A percentile compares a stretch with the other conserved stretches of the same genome.
These are phyloP conservation scores for Heliamphora ciliata DNA, from an alignment of 179 eudicot species.

Conservation along the genomic window DNA sequence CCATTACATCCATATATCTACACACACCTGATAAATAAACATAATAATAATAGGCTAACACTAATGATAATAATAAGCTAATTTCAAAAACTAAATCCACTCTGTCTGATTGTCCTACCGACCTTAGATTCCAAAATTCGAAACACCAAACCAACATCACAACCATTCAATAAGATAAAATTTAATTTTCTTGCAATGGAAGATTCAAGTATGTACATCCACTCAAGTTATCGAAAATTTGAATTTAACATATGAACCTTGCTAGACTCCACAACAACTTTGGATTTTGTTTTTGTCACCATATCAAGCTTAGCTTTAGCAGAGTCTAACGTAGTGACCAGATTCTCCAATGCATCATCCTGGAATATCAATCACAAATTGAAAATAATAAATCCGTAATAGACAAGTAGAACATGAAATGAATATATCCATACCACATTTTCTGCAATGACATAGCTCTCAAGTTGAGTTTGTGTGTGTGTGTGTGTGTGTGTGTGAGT, in stretches of 20 bases:
- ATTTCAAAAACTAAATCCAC: no score
- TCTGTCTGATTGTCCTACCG: no score
- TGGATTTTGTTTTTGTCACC: conserved; percentile 29
- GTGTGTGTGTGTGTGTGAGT: background rate
- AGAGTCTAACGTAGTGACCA: conserved; percentile 33
- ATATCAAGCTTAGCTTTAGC: conserved; percentile 54
- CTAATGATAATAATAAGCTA: no score
- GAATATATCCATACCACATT: conserved; percentile 27
- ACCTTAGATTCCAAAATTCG: no score
- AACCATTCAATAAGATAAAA: background rate
- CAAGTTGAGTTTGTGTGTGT: background rate
- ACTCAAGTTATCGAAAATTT: conserved; percentile 1
- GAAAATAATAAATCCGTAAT: background rate
- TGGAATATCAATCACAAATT: conserved; percentile 23
- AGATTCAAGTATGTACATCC: background rate
- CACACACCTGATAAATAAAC: no score
- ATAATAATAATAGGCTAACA: no score
- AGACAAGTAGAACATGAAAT: background rate
- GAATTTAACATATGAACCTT: conserved; percentile 39
- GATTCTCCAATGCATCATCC: conserved; percentile 36
- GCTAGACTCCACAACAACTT: conserved; percentile 39
- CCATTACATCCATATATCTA: no score
- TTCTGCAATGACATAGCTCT: conserved; percentile 15
- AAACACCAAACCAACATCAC: background rate
- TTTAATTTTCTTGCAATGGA: background rate